Evolutionary conservation across 306 rosid genomes (phyloP).

Genomic region (Erythrophleum fordii): DNA sequence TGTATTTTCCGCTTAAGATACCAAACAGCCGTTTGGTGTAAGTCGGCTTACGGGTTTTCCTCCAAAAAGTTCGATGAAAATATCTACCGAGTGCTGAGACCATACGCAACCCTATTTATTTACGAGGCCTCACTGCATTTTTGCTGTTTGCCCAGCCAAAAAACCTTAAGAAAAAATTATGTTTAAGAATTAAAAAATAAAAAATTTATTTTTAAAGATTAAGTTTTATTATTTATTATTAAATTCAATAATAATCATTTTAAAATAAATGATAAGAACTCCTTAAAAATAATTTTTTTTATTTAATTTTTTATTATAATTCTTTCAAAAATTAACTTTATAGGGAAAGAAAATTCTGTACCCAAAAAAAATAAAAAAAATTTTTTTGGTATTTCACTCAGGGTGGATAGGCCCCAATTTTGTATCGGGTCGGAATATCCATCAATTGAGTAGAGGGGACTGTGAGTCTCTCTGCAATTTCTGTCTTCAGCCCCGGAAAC

Average conservation of each 20-base stretch:
- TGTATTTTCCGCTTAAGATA: too few relatives aligned
- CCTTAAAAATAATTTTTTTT: too few relatives aligned
- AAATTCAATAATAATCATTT: too few relatives aligned
- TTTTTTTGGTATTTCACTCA: background rate
- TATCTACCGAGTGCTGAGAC: background rate
- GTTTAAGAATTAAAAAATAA: too few relatives aligned
- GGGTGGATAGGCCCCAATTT: background rate
- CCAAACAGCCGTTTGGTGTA: too few relatives aligned
- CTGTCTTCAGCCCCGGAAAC: background rate
- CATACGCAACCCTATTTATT: background rate
- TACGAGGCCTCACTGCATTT: background rate
- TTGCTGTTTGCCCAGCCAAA: background rate
- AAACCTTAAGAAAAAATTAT: background rate
- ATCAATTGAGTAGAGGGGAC: background rate
- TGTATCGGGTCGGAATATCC: background rate
- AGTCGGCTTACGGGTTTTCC: background rate
- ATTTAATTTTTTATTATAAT: too few relatives aligned
- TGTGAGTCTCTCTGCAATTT: background rate
- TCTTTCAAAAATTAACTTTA: too few relatives aligned
- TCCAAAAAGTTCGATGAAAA: background rate
- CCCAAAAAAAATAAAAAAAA: background rate
- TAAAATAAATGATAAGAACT: too few relatives aligned
- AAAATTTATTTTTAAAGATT: too few relatives aligned
- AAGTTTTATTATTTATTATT: too few relatives aligned
- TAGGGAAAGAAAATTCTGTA: background rate